These are phyloP conservation scores for Strobilomyces echinocephalus DNA, from an alignment of 768 basidiomycete species.

Conservation along the genomic window DNA sequence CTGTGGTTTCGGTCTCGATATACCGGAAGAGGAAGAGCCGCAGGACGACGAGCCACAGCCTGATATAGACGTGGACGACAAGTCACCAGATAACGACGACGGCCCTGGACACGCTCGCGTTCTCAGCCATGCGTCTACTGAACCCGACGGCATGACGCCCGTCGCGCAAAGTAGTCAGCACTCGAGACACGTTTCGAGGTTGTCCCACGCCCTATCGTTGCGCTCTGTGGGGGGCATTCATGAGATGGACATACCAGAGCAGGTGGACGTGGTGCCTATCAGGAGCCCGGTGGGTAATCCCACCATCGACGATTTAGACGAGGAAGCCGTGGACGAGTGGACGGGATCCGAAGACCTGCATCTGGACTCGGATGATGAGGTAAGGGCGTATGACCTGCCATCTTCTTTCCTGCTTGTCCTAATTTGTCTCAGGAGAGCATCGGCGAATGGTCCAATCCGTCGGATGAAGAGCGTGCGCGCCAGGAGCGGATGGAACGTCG, in stretches of 20 bases:
- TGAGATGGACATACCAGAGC: slow-evolving; percentile 27
- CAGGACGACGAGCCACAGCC: slow-evolving; percentile 39
- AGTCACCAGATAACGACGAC: slow-evolving; percentile 36
- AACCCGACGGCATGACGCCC: slow-evolving; percentile 42
- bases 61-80: slow-evolving; percentile 33
- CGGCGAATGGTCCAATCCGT: slow-evolving; percentile 88
- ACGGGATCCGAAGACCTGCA: slow-evolving; percentile 76
- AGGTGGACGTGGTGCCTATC: slow-evolving; percentile 29
- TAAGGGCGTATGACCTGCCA: slow-evolving; percentile 27
- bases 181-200: slow-evolving; percentile 63
- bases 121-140: slow-evolving; percentile 25
- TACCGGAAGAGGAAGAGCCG: slow-evolving; percentile 70
- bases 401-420: slow-evolving; percentile 3
- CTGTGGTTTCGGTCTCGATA: slow-evolving; percentile 77
- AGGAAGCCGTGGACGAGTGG: slow-evolving; percentile 61
- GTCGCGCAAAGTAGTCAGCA: slow-evolving; percentile 50
- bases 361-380: slow-evolving; percentile 64
- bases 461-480: slow-evolving; percentile 81
- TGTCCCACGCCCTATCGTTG: slow-evolving; percentile 66
- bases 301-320: slow-evolving; percentile 33
- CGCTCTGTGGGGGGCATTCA: slow-evolving; percentile 54
- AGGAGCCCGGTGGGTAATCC: slow-evolving; percentile 31
- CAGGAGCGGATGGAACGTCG: slow-evolving; percentile 62
- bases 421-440: slow-evolving; percentile 52
- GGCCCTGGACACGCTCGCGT: slow-evolving; percentile 17